Evolutionary conservation across 1,284 basidiomycete genomes (phyloP), one percentile per base, ranked within the genome.

Genomic region (Neolentinus lepideus): DNA sequence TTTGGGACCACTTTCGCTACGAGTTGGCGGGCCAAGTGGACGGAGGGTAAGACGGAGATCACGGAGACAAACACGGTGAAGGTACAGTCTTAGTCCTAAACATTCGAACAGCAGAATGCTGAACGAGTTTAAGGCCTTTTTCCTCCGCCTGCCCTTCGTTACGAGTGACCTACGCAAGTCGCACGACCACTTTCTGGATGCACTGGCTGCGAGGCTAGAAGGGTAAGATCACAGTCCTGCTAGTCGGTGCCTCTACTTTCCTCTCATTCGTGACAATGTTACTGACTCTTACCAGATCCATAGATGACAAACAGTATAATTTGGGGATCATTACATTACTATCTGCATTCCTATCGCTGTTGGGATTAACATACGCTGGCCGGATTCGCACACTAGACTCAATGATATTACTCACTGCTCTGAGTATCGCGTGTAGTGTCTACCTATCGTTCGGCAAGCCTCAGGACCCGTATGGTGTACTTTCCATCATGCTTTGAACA

Each of bases 391-490:
- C 47, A 50, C 12, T 29, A 26, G 47, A 29, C 16, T 21, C 27
- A 12, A 50, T 29, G 12, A 14, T 50, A 22, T 50, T 22, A n/a
- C 35, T 26, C 19, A 46, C 24, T 50, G 47, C 24, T 50, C 47
- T 26, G 24, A 11, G 47, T n/a, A 26, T 50, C 22, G 47, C 47
- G 12, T 29, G 8, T 21, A 21, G 9, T 26, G 47, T 8, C 47
- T 50, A 50, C 22, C n/a, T 12, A 8, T 43, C 38, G 21, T 24
- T 25, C 21, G 31, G 50, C 47, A 56, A 55, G 16, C 36, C 56
- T n/a, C 55, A 51, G 11, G 81, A 83, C 59, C 80, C 79, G 10
- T 84, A 84, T 62, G 77, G 78, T n/a, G n/a, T 11, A 63, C 77
- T 1, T 83, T 79, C 58, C 82, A 84, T 62, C 64, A 81, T 4